Evolutionary conservation across 1,284 basidiomycete species (phyloP), one percentile per base, ranked within the genome.

Genomic region (Cryptococcus sp.): DNA sequence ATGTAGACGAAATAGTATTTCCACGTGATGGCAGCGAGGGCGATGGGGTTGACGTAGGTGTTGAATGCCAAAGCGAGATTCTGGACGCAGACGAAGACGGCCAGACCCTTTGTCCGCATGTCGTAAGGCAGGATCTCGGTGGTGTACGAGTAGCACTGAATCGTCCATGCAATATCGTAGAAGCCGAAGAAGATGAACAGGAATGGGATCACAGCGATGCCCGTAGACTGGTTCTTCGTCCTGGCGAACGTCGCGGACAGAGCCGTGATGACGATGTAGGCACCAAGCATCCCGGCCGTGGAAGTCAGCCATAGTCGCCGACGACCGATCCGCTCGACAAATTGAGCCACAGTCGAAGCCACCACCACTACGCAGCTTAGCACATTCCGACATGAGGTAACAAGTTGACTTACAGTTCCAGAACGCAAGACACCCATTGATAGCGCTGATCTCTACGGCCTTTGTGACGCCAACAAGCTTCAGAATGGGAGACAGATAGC

Each of bases 241-340:
- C 22, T 7, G 42, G 42, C 42, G 22, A 45, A 45, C 42, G 42
- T 73, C 3, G 82, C 84, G 54, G 82, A 83, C 0, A 83, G 80
- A 23, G 88, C 52, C 17, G 84, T 73, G 86, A 91, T 90, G 66
- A 85, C 83, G 20, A 67, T 66, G 17, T 80, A 81, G 0, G 85
- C 88, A 39, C 79, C 77, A 47, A 88, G 68, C 87, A 90, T 91
- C 64, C 85, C 84, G n/a, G 64, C 65, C 15, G 79, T 81, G 0
- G 85, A 88, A 35, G 78, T 78, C 62, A 90, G 66, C 53, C 72
- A 72, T 8, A 68, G 55, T 11, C 55, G 46, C 23, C 75, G 66
- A 19, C 73, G 68, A 22, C 77, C 76, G 16, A 71, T 38, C 0
- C 60, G 48, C 47, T 78, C 77, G 35, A 71, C 70, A 5, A 66